These are phyloP conservation scores for Pelargonium fulgidum DNA, from an alignment of 441 rosid species.

Conservation along the genomic window DNA sequence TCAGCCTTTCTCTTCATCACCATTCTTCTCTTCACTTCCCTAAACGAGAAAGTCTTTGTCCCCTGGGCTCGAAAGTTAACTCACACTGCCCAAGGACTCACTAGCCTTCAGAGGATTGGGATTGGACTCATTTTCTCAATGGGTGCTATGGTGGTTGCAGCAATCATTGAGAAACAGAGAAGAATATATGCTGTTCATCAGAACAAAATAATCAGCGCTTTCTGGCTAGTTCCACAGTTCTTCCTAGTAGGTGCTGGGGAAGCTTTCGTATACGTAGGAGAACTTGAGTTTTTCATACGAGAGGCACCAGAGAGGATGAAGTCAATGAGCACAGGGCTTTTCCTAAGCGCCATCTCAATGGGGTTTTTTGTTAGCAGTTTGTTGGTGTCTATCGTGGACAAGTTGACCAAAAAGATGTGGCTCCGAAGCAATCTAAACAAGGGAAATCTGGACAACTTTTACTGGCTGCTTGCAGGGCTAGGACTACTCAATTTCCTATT, in stretches of 20 bases:
- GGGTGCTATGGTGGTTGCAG: constrained; percentile 60
- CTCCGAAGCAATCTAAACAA: constrained; percentile 57
- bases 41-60: constrained; percentile 61
- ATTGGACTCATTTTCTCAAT: constrained; percentile 58
- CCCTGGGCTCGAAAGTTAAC: constrained; percentile 57
- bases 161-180: constrained; percentile 50
- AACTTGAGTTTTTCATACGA: constrained; percentile 86
- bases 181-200: constrained; percentile 30
- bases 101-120: constrained; percentile 80
- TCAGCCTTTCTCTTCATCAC: constrained; percentile 56
- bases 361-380: constrained; percentile 82
- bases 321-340: constrained; percentile 91
- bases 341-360: constrained; percentile 69
- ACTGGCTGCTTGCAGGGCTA: constrained; percentile 63
- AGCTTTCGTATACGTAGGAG: constrained; percentile 81
- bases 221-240: constrained; percentile 69
- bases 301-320: constrained; percentile 90
- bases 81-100: constrained; percentile 51
- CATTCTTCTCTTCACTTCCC: constrained; percentile 74
- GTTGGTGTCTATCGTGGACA: constrained; percentile 60
- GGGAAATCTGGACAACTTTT: constrained; percentile 53
- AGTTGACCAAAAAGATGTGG: constrained; percentile 50
- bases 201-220: constrained; percentile 40
- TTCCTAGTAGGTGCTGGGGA: constrained; percentile 85
- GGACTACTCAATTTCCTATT: constrained; percentile 51